Evolutionary conservation across 768 basidiomycete genomes (phyloP).

Genomic region (Bullera alba): DNA sequence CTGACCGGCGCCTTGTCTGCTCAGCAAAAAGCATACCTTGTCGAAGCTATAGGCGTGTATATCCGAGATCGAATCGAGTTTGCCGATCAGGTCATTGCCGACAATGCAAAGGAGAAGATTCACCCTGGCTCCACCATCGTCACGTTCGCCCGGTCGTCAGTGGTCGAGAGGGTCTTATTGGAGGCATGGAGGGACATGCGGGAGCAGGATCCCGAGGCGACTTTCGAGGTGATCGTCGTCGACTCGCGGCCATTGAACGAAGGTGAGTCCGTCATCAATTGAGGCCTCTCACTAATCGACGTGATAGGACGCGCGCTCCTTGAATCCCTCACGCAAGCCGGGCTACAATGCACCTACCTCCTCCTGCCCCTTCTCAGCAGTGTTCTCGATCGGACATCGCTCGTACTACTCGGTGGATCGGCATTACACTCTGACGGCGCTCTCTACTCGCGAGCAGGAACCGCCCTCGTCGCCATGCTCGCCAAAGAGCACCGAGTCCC

Average conservation of each 20-base stretch:
- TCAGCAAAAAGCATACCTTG: conserved; percentile 80
- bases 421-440: conserved; percentile 91
- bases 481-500: conserved; percentile 81
- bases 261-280: conserved; percentile 50
- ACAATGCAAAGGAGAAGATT: conserved; percentile 83
- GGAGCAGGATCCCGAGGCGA: conserved; percentile 53
- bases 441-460: conserved; percentile 88
- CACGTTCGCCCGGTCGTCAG: conserved; percentile 92
- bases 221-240: conserved; percentile 85
- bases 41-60: conserved; percentile 81
- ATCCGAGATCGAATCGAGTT: conserved; percentile 87
- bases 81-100: conserved; percentile 88
- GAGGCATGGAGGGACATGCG: conserved; percentile 52
- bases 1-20: background rate
- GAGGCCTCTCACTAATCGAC: background rate
- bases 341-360: conserved; percentile 81
- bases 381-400: conserved; percentile 66
- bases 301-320: conserved; percentile 82
- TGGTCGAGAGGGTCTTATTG: conserved; percentile 82
- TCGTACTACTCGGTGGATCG: conserved; percentile 84
- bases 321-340: conserved; percentile 58
- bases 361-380: conserved; percentile 64
- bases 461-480: conserved; percentile 94
- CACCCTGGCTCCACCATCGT: conserved; percentile 87
- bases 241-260: conserved; percentile 93